Evolutionary conservation across 768 basidiomycete species (phyloP), one percentile per base, ranked within the genome.

Genomic region (Pilatotrama ljubarskyi): DNA sequence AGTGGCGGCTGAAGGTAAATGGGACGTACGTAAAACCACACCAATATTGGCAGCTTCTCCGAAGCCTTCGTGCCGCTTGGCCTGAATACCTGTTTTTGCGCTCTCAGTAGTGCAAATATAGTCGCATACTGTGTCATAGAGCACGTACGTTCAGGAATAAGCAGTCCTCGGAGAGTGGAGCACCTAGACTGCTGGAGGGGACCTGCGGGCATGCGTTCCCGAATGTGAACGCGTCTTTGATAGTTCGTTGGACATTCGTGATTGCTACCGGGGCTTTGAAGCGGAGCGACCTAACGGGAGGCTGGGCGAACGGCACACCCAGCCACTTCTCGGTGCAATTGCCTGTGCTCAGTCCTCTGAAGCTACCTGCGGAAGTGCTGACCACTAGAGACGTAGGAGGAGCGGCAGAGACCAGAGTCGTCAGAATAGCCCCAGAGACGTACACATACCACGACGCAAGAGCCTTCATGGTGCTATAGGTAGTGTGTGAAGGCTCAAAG

Each of bases 181-280:
- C 84, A 13, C 80, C 80, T 0, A 83, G 69, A 11, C 51, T 64
- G 8, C 62, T 35, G 9, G 60, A 65, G 3, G 76, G 69, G 6
- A 75, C 75, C 53, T 85, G 84, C 26, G 82, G 82, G 67, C 84
- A 86, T 0, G 82, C 83, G 59, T 84, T 77, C 0, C 83, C 83
- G 59, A 85, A 86, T 7, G 66, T 59, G 29, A 77, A 76, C 10
- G 84, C 82, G 59, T 80, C 66, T 25, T 74, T 69, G 5, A 82
- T 57, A 0, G 54, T 72, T 11, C 52, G 65, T 0, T 72, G 68
- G 1, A 66, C 58, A 24, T 66, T 66, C 14, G 70, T 70, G 56
- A 83, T 74, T 5, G 73, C 69, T 0, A 78, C 73, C 2, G 86
- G 84, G 1, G 80, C 78, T 62, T 80, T 81, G 72, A 87, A 85